Evolutionary conservation across 108 stramenopile genomes (phyloP), one percentile per base, ranked within the genome.

Genomic region (Fragilariopsis cylindrus): DNA sequence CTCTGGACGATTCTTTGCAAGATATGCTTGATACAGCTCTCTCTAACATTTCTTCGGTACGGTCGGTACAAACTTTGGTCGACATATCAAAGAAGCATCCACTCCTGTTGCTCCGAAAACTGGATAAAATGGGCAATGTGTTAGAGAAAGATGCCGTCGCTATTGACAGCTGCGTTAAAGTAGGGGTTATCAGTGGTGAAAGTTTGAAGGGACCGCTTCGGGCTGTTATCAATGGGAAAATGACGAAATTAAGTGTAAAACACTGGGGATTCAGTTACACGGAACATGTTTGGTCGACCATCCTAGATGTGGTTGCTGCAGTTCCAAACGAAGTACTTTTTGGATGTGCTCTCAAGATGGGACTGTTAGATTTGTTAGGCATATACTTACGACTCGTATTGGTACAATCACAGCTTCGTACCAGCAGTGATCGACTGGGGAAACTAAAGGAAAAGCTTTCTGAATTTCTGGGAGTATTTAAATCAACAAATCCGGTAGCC

Each of bases 231-330:
- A 65, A 66, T 11, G 73, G 62, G 1, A 64, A 66, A 42, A 18
- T 21, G 42, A 60, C 88, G 46, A 80, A 81, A 71, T 80, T 89
- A 8, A 55, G 39, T 8, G 72, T 88, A 42, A 55, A 67, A 18
- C 82, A 84, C 55, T 92, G 91, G 91, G 91, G 91, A 5, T 88
- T 78, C 76, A 75, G 74, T 65, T 92, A 78, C 57, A 88, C 75
- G 13, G 88, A 89, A 69, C 63, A 73, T 18, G 30, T 85, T 7
- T 92, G 91, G 91, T 58, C 72, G 3, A 75, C 83, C 0, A 62
- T 88, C 19, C 72, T 92, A 7, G 87, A 92, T 50, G 58, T 88
- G 21, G 4, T 92, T 16, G 39, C 72, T 13, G 52, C 49, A 54
- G 66, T 85, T 7, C 86, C 88, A 6, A 54, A 65, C 16, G 85